These are phyloP conservation scores for Staphylotrichum tortipilum DNA, from an alignment of 495 filamentous ascomycete species.

Conservation along the genomic window DNA sequence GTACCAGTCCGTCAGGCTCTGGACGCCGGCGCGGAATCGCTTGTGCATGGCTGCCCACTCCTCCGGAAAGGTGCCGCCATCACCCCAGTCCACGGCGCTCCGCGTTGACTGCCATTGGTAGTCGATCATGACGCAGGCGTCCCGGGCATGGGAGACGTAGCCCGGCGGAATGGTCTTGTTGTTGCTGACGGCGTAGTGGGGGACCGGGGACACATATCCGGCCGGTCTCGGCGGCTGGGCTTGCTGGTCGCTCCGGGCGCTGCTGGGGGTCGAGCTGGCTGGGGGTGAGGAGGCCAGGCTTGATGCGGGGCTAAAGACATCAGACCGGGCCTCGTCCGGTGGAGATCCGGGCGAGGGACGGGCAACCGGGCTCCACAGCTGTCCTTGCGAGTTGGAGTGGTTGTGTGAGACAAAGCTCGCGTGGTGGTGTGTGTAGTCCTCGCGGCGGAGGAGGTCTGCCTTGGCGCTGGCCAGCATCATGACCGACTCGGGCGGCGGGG, in stretches of 20 bases:
- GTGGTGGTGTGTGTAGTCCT: slow-evolving; percentile 50
- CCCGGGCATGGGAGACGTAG: slow-evolving; percentile 85
- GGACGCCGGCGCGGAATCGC: slow-evolving; percentile 69
- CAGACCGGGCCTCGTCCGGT: not conserved
- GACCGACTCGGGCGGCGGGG: slow-evolving; percentile 73
- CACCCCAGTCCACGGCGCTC: slow-evolving; percentile 65
- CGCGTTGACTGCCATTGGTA: slow-evolving; percentile 93
- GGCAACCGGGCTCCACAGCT: slow-evolving; percentile 32
- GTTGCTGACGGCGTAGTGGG: slow-evolving; percentile 72
- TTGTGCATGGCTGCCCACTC: slow-evolving; percentile 95
- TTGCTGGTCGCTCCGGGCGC: slow-evolving; percentile 5
- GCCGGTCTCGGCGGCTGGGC: slow-evolving; percentile 2
- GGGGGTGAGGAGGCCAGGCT: slow-evolving; percentile 21
- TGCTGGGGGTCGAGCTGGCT: slow-evolving; percentile 13
- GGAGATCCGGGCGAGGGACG: slow-evolving; percentile 6
- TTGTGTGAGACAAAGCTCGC: slow-evolving; percentile 27
- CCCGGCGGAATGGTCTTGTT: slow-evolving; percentile 76
- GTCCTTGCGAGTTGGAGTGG: slow-evolving; percentile 26
- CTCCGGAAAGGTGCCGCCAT: slow-evolving; percentile 80
- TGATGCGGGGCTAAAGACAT: slow-evolving; percentile 20
- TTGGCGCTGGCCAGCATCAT: slow-evolving; percentile 85
- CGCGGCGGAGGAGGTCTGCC: slow-evolving; percentile 66
- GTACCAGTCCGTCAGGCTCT: slow-evolving; percentile 76
- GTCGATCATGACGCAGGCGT: slow-evolving; percentile 78
- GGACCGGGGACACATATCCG: slow-evolving; percentile 66